Percentiles rank a stretch among this genome's conserved stretches.
Evolutionary conservation across 495 filamentous ascomycete genomes (phyloP).

Genomic region (Aspergillus cristatus): DNA sequence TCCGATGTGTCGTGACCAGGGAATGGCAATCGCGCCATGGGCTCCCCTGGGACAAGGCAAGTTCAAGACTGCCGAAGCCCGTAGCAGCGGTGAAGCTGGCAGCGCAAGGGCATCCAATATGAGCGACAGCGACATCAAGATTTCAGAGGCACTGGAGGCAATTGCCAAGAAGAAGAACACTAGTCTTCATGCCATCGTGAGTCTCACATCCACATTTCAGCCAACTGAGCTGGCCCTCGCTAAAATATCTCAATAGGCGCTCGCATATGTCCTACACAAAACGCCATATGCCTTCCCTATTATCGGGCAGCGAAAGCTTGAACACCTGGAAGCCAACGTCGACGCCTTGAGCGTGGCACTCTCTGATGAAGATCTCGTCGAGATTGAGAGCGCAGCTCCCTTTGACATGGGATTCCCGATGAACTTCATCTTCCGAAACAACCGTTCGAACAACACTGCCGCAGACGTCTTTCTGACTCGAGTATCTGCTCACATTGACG

Average conservation of each 20-base stretch:
- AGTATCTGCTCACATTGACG: conserved; percentile 6
- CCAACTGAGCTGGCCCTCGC: no score
- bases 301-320: conserved; percentile 50
- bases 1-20: conserved; percentile 24
- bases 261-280: conserved; percentile 48
- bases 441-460: conserved; percentile 4
- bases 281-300: conserved; percentile 63
- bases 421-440: conserved; percentile 12
- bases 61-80: conserved; percentile 19
- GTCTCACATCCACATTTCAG: no score
- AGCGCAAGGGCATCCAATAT: conserved; percentile 11
- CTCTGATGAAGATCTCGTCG: conserved; percentile 47
- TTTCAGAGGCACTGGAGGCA: conserved; percentile 7
- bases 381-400: conserved; percentile 47
- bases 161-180: conserved; percentile 6
- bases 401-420: conserved; percentile 53
- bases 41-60: conserved; percentile 20
- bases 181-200: conserved; percentile 7
- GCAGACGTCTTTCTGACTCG: conserved; percentile 7
- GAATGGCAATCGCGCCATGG: conserved; percentile 30
- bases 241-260: conserved; percentile 34
- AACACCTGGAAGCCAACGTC: conserved; percentile 57
- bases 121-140: conserved; percentile 7
- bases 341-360: conserved; percentile 35
- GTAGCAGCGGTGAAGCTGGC: conserved; percentile 7